phyloP scores from a whole-genome alignment of 1,284 basidiomycete genomes.

The Xerocomus amazonicus region DNA sequence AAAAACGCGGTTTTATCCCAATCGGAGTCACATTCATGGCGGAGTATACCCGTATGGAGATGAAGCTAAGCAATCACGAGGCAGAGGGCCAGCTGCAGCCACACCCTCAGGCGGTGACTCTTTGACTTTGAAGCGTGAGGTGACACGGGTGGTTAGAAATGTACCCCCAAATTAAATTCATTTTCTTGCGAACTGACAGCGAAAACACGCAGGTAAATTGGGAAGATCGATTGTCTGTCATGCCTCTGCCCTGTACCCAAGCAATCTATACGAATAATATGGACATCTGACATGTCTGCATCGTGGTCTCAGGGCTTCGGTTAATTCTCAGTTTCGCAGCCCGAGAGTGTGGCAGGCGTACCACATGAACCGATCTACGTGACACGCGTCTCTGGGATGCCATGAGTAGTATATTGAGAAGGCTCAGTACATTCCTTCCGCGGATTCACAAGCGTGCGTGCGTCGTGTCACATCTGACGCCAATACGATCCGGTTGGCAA shows the following conservation, averaged over 20 bases:
- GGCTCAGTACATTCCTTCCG: not conserved
- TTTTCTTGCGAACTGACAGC: conserved; percentile 11
- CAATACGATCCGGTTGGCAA: not conserved
- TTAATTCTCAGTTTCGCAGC: conserved; percentile 1
- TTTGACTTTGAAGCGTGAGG: not conserved
- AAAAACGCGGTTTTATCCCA: conserved; percentile 45
- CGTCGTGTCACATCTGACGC: not conserved
- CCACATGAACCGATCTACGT: not conserved
- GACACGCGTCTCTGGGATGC: conserved; percentile 1
- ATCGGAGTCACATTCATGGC: conserved; percentile 50
- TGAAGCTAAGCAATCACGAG: conserved; percentile 14
- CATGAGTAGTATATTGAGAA: not conserved
- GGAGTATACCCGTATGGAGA: conserved; percentile 53
- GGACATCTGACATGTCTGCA: conserved; percentile 3
- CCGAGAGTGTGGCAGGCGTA: not conserved
- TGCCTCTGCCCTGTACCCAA: conserved; percentile 17
- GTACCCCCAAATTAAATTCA: not conserved
- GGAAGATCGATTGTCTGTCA: conserved; percentile 8
- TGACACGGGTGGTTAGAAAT: conserved; percentile 5
- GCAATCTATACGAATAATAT: conserved; percentile 4
- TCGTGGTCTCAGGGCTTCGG: conserved; percentile 4
- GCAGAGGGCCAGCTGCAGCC: conserved; percentile 1
- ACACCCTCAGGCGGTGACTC: not conserved
- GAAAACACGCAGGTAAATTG: not conserved
- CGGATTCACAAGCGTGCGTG: conserved; percentile 1